A percentile compares a stretch with the other conserved stretches of the same genome.
These are phyloP conservation scores for Tuber microsphaerosporum DNA, from an alignment of 495 filamentous ascomycete species.

Conservation along the genomic window DNA sequence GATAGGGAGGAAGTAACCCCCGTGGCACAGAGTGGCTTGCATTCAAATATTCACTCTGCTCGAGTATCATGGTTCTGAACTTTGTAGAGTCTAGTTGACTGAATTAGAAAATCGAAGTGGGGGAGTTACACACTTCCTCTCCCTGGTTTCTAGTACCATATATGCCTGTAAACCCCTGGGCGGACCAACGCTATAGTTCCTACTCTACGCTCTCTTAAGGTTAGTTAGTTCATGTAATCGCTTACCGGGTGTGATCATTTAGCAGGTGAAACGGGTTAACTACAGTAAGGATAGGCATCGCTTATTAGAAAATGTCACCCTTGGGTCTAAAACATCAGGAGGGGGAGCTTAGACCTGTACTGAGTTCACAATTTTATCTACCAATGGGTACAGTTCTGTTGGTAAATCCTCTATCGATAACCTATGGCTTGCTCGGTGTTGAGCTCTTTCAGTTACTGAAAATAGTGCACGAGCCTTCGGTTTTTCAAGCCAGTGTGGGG, in stretches of 20 bases:
- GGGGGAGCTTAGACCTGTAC: neutral
- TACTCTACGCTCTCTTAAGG: neutral
- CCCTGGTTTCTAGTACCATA: neutral
- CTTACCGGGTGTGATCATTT: neutral
- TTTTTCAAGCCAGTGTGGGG: neutral
- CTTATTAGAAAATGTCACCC: neutral
- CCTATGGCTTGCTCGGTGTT: neutral
- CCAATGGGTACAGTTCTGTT: neutral
- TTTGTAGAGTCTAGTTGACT: too few relatives aligned
- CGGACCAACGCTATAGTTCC: neutral
- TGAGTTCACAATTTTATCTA: neutral
- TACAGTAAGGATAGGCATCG: neutral
- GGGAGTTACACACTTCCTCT: too few relatives aligned
- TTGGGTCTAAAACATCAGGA: neutral
- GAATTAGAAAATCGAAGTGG: too few relatives aligned
- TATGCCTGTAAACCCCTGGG: neutral
- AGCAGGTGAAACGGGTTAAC: neutral
- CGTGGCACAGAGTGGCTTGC: too few relatives aligned
- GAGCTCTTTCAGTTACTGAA: neutral
- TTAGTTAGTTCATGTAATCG: neutral
- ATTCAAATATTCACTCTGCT: too few relatives aligned
- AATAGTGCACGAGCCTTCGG: too few relatives aligned
- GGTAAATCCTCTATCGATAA: neutral
- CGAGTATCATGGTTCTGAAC: too few relatives aligned
- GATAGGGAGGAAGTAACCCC: too few relatives aligned